A percentile compares a stretch with the other conserved stretches of the same genome.
These are phyloP conservation scores for Marchantia polymorpha DNA, from an alignment of 225 moss, liverwort and hornwort species.

Conservation along the genomic window DNA sequence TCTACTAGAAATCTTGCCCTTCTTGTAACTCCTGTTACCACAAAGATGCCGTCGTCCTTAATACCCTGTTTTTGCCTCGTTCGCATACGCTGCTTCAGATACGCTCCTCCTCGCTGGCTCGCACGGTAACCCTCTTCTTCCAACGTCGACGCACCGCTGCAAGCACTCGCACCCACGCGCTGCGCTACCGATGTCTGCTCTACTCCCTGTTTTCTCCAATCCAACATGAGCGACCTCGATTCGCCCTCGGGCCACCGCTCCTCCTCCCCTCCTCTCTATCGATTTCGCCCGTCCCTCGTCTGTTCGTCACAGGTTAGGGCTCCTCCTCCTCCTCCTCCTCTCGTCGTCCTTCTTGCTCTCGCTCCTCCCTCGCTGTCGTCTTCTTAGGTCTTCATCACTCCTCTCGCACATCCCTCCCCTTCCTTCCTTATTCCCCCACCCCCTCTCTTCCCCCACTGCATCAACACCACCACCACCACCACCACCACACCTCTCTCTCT, in stretches of 20 bases:
- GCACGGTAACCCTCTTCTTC: slow-evolving; percentile 19
- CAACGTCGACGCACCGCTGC: slow-evolving; percentile 13
- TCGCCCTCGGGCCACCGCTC: slow-evolving; percentile 25
- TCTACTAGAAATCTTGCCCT: slow-evolving; percentile 56
- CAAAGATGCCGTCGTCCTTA: slow-evolving; percentile 32
- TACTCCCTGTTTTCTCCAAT: slow-evolving; percentile 47
- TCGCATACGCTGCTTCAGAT: slow-evolving; percentile 36
- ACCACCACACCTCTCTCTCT: neutral
- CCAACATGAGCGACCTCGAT: slow-evolving; percentile 51
- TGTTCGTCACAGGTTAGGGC: neutral
- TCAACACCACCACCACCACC: neutral
- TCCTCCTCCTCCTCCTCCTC: neutral
- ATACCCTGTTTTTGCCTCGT: slow-evolving; percentile 18
- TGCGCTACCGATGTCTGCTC: slow-evolving; percentile 29
- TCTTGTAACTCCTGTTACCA: slow-evolving; percentile 36
- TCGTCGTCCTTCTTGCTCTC: slow-evolving; percentile 7
- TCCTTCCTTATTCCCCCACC: neutral
- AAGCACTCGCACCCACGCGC: slow-evolving; percentile 13
- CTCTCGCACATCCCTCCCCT: slow-evolving; percentile 5
- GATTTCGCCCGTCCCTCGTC: neutral
- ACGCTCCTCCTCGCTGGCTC: slow-evolving; percentile 20
- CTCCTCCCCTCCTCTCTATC: slow-evolving; percentile 8
- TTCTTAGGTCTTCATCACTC: slow-evolving; percentile 20
- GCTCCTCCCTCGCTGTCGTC: neutral
- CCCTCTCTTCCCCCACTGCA: neutral